Percentiles rank a stretch among this genome's conserved stretches.
These are phyloP conservation scores for Gyromitra esculenta DNA, from an alignment of 2,329 filamentous ascomycete species.

Conservation along the genomic window DNA sequence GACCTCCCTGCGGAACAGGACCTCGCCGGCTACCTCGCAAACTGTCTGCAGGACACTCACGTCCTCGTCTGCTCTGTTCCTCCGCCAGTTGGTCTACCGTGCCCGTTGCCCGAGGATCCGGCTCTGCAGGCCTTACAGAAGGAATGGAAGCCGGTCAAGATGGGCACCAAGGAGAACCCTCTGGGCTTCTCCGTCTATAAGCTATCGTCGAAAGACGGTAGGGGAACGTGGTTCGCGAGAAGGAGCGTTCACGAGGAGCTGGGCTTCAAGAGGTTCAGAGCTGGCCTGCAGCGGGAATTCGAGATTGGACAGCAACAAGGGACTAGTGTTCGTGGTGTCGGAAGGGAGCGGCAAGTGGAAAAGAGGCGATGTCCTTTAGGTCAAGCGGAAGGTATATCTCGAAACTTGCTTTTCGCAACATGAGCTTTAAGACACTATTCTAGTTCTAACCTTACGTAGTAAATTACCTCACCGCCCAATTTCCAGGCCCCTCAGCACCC, in stretches of 20 bases:
- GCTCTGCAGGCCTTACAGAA: conserved; percentile 69
- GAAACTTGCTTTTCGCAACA: conserved; percentile 65
- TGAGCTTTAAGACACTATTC: neutral
- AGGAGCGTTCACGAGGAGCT: conserved; percentile 82
- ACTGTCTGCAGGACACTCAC: conserved; percentile 74
- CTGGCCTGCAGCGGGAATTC: conserved; percentile 81
- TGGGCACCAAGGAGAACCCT: conserved; percentile 77
- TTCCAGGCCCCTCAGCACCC: conserved; percentile 86
- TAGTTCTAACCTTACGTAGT: conserved; percentile 64
- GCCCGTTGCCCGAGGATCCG: conserved; percentile 66
- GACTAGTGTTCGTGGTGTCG: conserved; percentile 75
- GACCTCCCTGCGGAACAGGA: conserved; percentile 64
- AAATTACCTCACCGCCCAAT: conserved; percentile 86
- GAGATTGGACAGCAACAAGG: conserved; percentile 57
- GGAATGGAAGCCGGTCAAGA: conserved; percentile 86
- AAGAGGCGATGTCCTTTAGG: conserved; percentile 64
- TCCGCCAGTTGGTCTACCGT: conserved; percentile 61
- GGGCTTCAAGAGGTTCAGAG: conserved; percentile 79
- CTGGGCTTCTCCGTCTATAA: conserved; percentile 82
- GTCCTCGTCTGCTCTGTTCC: conserved; percentile 81
- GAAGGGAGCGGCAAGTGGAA: conserved; percentile 79
- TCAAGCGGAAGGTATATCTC: conserved; percentile 69
- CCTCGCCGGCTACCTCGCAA: conserved; percentile 67
- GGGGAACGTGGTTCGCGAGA: conserved; percentile 88
- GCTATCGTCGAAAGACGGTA: conserved; percentile 78